These are phyloP conservation scores for Aspergillus cristatus DNA, from an alignment of 495 filamentous ascomycete genomes.

Conservation along the genomic window DNA sequence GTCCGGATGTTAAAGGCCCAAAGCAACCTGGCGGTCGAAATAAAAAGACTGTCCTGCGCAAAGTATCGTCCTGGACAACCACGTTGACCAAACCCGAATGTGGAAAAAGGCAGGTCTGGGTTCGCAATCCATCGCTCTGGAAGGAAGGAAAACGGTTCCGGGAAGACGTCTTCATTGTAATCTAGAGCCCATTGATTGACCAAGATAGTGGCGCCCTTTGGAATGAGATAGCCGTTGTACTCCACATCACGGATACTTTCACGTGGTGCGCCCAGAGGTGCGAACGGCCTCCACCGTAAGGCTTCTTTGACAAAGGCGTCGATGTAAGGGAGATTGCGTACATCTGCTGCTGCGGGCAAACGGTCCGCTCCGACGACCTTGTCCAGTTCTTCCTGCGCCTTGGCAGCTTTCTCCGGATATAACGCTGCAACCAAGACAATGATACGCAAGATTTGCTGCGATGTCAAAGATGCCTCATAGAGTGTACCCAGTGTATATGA, in stretches of 20 bases:
- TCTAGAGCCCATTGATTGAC: conserved; percentile 36
- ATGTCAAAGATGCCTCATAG: conserved; percentile 29
- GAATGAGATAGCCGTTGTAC: conserved; percentile 42
- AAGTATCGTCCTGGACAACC: conserved; percentile 35
- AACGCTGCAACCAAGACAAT: conserved; percentile 28
- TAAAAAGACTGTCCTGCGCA: conserved; percentile 38
- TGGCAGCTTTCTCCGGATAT: conserved; percentile 28
- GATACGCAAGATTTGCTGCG: conserved; percentile 19
- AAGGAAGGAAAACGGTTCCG: conserved; percentile 27
- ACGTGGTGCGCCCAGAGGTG: conserved; percentile 40
- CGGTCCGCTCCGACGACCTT: conserved; percentile 12
- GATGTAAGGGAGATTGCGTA: conserved; percentile 21
- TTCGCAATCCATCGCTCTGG: conserved; percentile 38
- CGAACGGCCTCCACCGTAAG: conserved; percentile 26
- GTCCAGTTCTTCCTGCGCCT: conserved; percentile 41
- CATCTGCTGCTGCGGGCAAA: conserved; percentile 13
- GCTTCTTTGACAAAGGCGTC: conserved; percentile 25
- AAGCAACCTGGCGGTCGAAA: conserved; percentile 34
- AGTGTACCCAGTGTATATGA: conserved; percentile 28
- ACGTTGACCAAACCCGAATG: conserved; percentile 12
- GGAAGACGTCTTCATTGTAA: conserved; percentile 24
- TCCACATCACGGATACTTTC: conserved; percentile 39
- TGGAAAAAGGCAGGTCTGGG: conserved; percentile 5
- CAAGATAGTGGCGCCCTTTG: conserved; percentile 35
- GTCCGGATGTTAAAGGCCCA: conserved; percentile 41